A percentile compares a stretch with the other conserved stretches of the same genome.
Evolutionary conservation across 2,329 filamentous ascomycete genomes (phyloP).

Genomic region (Clathrospora elynae): DNA sequence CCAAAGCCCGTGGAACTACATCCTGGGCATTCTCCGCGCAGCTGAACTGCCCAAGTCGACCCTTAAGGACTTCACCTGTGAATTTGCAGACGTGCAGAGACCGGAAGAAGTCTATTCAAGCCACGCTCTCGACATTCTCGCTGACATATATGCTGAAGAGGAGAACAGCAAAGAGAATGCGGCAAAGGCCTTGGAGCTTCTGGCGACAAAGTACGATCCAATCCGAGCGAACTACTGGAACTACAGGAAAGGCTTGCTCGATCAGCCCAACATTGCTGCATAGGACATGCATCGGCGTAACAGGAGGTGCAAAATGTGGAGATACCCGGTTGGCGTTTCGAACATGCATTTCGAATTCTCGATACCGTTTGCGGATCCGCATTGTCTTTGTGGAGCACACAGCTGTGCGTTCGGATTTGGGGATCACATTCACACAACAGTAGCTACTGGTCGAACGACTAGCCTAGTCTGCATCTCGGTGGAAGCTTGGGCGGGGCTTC

Average conservation of each 20-base stretch:
- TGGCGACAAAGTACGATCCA: constrained; percentile 87
- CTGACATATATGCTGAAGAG: constrained; percentile 65
- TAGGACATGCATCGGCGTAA: constrained; percentile 17
- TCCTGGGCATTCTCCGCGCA: constrained; percentile 75
- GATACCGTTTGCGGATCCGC: constrained; percentile 23
- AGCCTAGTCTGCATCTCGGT: constrained; percentile 18
- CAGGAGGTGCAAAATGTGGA: constrained; percentile 15
- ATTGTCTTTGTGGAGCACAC: constrained; percentile 3
- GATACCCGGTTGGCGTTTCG: constrained; percentile 33
- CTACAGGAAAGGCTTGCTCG: constrained; percentile 62
- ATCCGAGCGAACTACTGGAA: constrained; percentile 93
- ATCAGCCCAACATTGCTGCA: constrained; percentile 30
- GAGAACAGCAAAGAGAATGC: constrained; percentile 66
- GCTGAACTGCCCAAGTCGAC: constrained; percentile 58
- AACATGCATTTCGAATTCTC: constrained; percentile 6
- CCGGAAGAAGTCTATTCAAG: constrained; percentile 62
- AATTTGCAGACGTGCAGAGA: constrained; percentile 58
- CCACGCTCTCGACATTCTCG: constrained; percentile 71
- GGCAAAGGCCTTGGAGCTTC: constrained; percentile 69
- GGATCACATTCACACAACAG: constrained; percentile 11
- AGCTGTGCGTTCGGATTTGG: neutral
- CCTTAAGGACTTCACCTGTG: constrained; percentile 59
- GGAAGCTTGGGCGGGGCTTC: constrained; percentile 11
- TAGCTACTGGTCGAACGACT: constrained; percentile 11
- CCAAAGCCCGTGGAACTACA: constrained; percentile 91